These are phyloP conservation scores for Articulospora tetracladia DNA, from an alignment of 495 filamentous ascomycete species.

Conservation along the genomic window DNA sequence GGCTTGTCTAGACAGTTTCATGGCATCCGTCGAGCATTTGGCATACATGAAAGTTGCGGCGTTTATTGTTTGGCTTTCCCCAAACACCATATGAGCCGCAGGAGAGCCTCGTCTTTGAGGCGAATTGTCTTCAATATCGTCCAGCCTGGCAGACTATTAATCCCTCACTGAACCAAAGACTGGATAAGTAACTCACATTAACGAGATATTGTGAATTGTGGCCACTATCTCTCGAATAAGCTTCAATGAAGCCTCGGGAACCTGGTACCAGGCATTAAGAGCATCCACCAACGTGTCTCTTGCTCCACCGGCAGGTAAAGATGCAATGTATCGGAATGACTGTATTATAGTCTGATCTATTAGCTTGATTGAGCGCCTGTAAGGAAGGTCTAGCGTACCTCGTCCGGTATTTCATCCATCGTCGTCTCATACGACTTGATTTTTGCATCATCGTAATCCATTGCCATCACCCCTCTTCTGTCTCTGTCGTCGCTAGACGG, in stretches of 20 bases:
- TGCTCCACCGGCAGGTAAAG: background rate
- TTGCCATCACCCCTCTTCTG: background rate
- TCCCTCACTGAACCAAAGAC: background rate
- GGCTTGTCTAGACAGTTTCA: background rate
- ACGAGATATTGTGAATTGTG: background rate
- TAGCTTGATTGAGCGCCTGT: no score
- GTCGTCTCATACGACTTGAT: background rate
- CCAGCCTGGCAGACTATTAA: conserved; percentile 22
- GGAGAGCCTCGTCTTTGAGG: conserved; percentile 34
- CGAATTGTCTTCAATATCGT: conserved; percentile 39
- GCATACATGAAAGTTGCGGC: no score
- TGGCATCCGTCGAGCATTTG: background rate
- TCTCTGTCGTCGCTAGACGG: background rate
- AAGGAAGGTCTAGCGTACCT: no score
- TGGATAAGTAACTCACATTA: background rate
- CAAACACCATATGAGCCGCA: conserved; percentile 33
- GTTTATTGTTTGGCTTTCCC: background rate
- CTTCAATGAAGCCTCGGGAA: background rate
- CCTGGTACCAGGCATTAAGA: conserved; percentile 5
- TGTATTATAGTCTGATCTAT: no score
- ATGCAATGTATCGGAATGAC: conserved; percentile 3
- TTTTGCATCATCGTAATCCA: background rate
- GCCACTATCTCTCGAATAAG: background rate
- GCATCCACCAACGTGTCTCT: background rate
- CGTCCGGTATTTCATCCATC: background rate